Conservation (phyloP, 2,329 filamentous ascomycete genomes). For the Epicoccum sorghinum region DNA sequence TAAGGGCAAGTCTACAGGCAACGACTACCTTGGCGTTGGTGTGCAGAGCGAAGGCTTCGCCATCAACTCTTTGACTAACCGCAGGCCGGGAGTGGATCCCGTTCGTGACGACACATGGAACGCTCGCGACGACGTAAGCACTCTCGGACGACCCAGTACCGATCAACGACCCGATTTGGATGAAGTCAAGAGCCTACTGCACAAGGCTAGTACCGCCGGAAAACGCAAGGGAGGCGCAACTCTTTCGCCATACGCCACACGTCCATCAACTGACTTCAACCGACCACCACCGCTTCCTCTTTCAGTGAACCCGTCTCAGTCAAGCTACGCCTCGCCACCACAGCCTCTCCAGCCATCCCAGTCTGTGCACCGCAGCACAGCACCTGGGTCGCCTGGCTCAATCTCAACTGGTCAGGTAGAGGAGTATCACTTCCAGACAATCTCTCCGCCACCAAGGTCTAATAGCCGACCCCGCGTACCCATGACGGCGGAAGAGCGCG, state of each 20-base stretch:
- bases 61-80: slow-evolving; percentile 53
- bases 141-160: slow-evolving; percentile 49
- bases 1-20: slow-evolving; percentile 39
- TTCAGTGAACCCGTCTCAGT: slow-evolving; percentile 26
- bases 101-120: slow-evolving; percentile 55
- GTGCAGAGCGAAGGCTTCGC: slow-evolving; percentile 46
- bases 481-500: slow-evolving; percentile 20
- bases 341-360: slow-evolving; percentile 22
- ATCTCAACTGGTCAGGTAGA: slow-evolving; percentile 41
- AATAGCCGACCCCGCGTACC: slow-evolving; percentile 24
- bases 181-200: slow-evolving; percentile 54
- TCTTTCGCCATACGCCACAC: slow-evolving; percentile 29
- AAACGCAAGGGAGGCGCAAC: slow-evolving; percentile 47
- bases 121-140: slow-evolving; percentile 47
- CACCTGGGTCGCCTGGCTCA: slow-evolving; percentile 38
- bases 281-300: slow-evolving; percentile 41
- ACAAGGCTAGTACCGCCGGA: slow-evolving; percentile 53
- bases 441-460: slow-evolving; percentile 38
- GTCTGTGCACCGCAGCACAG: slow-evolving; percentile 26
- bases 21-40: slow-evolving; percentile 41
- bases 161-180: slow-evolving; percentile 52
- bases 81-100: slow-evolving; percentile 50
- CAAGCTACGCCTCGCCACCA: slow-evolving; percentile 24
- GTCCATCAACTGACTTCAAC: slow-evolving; percentile 26
- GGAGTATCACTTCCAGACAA: slow-evolving; percentile 42